These are phyloP conservation scores for Fusarium transvaalense DNA, from an alignment of 2,329 filamentous ascomycete species.

Conservation along the genomic window DNA sequence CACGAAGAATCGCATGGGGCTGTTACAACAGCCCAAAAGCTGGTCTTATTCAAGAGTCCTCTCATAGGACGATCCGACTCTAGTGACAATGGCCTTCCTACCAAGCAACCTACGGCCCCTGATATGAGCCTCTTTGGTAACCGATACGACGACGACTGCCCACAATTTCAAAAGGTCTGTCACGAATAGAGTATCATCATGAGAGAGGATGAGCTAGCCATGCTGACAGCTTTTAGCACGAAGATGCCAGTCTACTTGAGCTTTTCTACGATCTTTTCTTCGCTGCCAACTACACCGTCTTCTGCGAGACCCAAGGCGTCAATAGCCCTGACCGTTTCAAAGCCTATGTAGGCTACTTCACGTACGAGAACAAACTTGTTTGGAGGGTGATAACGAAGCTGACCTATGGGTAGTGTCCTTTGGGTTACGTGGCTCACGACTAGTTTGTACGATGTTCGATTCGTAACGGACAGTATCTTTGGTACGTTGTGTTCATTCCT, in stretches of 20 bases:
- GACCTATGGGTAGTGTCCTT: constrained; percentile 59
- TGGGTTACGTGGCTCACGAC: constrained; percentile 79
- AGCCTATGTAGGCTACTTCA: constrained; percentile 55
- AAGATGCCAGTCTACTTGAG: constrained; percentile 54
- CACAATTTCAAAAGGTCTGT: constrained; percentile 47
- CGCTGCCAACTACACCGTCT: constrained; percentile 73
- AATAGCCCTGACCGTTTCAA: constrained; percentile 52
- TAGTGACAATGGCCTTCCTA: constrained; percentile 12
- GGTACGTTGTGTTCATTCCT: constrained; percentile 45
- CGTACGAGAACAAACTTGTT: constrained; percentile 30
- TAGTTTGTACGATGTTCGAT: constrained; percentile 74
- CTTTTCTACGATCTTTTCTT: constrained; percentile 58
- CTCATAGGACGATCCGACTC: constrained; percentile 39
- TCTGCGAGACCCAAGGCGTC: constrained; percentile 55
- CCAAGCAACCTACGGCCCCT: constrained; percentile 13
- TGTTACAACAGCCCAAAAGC: constrained; percentile 42
- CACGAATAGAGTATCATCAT: no score
- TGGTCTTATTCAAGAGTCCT: constrained; percentile 52
- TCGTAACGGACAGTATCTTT: constrained; percentile 73
- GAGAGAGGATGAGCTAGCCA: neutral
- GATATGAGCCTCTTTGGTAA: constrained; percentile 46
- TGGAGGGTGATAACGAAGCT: fast-evolving
- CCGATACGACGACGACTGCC: constrained; percentile 41
- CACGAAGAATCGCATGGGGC: constrained; percentile 10
- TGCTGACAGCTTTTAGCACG: constrained; percentile 44